Conservation (phyloP, 495 filamentous ascomycete genomes). For the Xylaria venustula region DNA sequence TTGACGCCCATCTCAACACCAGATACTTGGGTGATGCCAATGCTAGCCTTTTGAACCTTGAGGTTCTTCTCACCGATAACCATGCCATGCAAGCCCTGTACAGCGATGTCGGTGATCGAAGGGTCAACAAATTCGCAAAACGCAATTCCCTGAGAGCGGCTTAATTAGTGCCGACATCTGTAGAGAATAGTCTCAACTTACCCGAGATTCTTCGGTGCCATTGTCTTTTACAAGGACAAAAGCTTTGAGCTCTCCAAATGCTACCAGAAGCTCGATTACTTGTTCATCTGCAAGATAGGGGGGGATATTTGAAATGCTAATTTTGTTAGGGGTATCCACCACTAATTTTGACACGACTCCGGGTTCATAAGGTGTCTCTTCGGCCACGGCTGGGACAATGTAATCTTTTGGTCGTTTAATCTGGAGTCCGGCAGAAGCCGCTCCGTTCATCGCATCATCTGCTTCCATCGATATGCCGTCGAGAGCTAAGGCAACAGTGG, state of each 20-base stretch:
- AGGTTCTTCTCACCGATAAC: slow-evolving; percentile 82
- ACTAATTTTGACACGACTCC: slow-evolving; percentile 78
- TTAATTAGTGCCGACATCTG: slow-evolving; percentile 13
- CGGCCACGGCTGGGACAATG: slow-evolving; percentile 81
- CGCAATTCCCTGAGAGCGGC: slow-evolving; percentile 72
- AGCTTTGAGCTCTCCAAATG: slow-evolving; percentile 90
- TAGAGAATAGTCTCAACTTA: slow-evolving; percentile 48
- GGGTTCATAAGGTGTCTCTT: slow-evolving; percentile 73
- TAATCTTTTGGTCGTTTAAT: slow-evolving; percentile 96
- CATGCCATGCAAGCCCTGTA: slow-evolving; percentile 91
- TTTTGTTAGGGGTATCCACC: slow-evolving; percentile 90
- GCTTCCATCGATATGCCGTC: slow-evolving; percentile 88
- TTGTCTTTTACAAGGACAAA: slow-evolving; percentile 89
- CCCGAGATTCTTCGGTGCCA: slow-evolving; percentile 81
- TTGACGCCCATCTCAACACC: slow-evolving; percentile 94
- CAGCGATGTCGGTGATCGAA: slow-evolving; percentile 73
- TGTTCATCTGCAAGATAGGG: slow-evolving; percentile 85
- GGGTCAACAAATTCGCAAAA: slow-evolving; percentile 94
- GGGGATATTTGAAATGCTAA: slow-evolving; percentile 87
- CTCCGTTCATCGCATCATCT: slow-evolving; percentile 56
- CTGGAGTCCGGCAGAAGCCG: slow-evolving; percentile 66
- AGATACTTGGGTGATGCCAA: slow-evolving; percentile 85
- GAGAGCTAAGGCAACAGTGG: slow-evolving; percentile 86
- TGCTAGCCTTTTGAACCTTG: slow-evolving; percentile 83
- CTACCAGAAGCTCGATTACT: slow-evolving; percentile 80